A percentile compares a stretch with the other conserved stretches of the same genome.
Evolutionary conservation across 2,329 filamentous ascomycete species (phyloP).

Genomic region (Ceratocystis eucalypticola): DNA sequence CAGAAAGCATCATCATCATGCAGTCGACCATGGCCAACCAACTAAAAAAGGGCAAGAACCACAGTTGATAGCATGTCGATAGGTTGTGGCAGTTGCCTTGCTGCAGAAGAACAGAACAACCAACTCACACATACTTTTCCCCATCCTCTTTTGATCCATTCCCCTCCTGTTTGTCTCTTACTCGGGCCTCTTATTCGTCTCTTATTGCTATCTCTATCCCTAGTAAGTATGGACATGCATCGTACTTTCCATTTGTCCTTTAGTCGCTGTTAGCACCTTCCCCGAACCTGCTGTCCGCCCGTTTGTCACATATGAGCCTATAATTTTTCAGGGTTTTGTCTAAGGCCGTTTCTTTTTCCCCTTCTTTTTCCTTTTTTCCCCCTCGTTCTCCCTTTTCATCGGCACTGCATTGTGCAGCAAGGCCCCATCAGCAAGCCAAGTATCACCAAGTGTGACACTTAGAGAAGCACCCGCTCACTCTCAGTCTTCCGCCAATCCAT

Average conservation of each 20-base stretch:
- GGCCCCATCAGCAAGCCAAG: not conserved
- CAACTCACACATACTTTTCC: not conserved
- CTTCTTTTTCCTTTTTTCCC: not conserved
- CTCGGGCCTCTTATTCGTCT: not conserved
- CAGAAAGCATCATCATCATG: conserved; percentile 1
- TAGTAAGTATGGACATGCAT: not conserved
- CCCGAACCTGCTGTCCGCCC: not conserved
- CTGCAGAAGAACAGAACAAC: not conserved
- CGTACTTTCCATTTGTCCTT: not conserved
- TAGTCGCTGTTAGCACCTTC: not conserved
- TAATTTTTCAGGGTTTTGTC: not conserved
- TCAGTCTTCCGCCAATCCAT: too few relatives aligned
- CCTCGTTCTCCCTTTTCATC: not conserved
- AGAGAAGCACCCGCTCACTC: not conserved
- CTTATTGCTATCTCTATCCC: not conserved
- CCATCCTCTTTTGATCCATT: not conserved
- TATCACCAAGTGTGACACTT: not conserved
- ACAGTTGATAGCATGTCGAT: not conserved
- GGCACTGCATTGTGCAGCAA: not conserved
- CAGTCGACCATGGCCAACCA: not conserved
- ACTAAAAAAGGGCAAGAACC: not conserved
- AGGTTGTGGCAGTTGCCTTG: not conserved
- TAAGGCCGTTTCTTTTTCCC: not conserved
- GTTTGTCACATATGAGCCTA: not conserved
- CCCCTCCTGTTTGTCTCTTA: not conserved